These are phyloP conservation scores for Aspergillus novoparasiticus DNA, from an alignment of 2,329 filamentous ascomycete genomes.

Conservation along the genomic window DNA sequence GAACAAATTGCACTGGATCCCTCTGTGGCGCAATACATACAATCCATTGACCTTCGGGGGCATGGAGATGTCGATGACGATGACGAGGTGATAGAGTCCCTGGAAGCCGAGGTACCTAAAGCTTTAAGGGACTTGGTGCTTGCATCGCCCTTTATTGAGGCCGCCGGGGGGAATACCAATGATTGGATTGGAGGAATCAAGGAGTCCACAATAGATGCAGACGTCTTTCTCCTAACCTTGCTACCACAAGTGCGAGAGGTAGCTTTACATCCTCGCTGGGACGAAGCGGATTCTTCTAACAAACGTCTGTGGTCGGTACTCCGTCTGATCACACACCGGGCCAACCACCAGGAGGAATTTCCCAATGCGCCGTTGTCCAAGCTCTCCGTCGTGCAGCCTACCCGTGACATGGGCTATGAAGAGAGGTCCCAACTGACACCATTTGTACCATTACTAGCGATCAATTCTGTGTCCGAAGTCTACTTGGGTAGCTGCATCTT, in stretches of 20 bases:
- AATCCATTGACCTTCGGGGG: not conserved
- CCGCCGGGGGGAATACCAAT: not conserved
- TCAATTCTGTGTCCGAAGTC: slow-evolving; percentile 8
- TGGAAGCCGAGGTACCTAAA: not conserved
- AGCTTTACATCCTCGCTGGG: slow-evolving; percentile 5
- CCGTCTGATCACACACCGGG: slow-evolving; percentile 3
- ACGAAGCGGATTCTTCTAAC: not conserved
- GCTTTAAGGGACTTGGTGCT: not conserved
- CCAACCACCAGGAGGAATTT: slow-evolving; percentile 5
- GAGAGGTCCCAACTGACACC: slow-evolving; percentile 1
- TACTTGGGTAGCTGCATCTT: slow-evolving; percentile 5
- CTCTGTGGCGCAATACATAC: slow-evolving; percentile 4
- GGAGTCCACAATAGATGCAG: slow-evolving; percentile 1
- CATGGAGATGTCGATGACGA: not conserved
- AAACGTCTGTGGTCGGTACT: not conserved
- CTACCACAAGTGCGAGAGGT: slow-evolving; percentile 2
- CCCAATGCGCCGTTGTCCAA: slow-evolving; percentile 5
- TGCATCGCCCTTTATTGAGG: slow-evolving; percentile 3
- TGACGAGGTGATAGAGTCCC: not conserved
- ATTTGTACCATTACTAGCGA: slow-evolving; percentile 3
- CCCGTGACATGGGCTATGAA: slow-evolving; percentile 4
- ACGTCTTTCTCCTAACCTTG: slow-evolving; percentile 10
- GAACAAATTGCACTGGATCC: slow-evolving; percentile 7
- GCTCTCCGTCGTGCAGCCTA: not conserved
- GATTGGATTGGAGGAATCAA: slow-evolving; percentile 6